phyloP scores from a whole-genome alignment of 768 basidiomycete genomes.

The Cubamyces lactineus region DNA sequence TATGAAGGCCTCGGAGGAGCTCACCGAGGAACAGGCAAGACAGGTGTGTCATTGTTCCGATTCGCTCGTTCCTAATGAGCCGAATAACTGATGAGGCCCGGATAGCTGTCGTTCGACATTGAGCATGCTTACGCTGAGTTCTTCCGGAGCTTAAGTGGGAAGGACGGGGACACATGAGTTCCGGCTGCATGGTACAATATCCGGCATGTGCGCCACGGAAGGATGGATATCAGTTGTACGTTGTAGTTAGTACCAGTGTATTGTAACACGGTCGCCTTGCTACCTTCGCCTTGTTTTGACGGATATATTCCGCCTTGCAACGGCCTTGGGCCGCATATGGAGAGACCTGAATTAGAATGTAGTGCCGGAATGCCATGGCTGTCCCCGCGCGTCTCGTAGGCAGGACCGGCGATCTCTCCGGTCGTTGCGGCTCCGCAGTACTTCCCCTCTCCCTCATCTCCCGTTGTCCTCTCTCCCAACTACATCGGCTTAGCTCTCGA shows the following conservation, averaged over 20 bases:
- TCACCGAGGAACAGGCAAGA: slow-evolving; percentile 92
- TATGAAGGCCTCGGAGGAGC: slow-evolving; percentile 96
- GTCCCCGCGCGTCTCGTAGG: not conserved
- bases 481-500: not conserved
- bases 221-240: not conserved
- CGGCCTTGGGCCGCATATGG: not conserved
- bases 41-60: slow-evolving; percentile 56
- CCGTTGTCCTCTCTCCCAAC: not conserved
- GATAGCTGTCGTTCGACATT: slow-evolving; percentile 91
- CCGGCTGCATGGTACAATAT: not conserved
- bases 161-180: slow-evolving; percentile 32
- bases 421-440: not conserved
- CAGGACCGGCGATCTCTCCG: not conserved
- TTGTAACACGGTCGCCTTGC: not conserved
- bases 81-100: not conserved
- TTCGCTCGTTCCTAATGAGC: not conserved
- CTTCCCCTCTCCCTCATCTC: not conserved
- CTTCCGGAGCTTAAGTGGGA: slow-evolving; percentile 70
- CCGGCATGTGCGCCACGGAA: too few species aligned
- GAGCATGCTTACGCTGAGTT: slow-evolving; percentile 96
- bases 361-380: not conserved
- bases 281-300: too few species aligned
- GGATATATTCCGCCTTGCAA: not conserved
- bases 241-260: not conserved
- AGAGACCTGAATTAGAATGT: not conserved